Percentiles rank a stretch among this genome's conserved stretches.
Evolutionary conservation across 1,284 basidiomycete species (phyloP).

Genomic region (Leccinum insolens): DNA sequence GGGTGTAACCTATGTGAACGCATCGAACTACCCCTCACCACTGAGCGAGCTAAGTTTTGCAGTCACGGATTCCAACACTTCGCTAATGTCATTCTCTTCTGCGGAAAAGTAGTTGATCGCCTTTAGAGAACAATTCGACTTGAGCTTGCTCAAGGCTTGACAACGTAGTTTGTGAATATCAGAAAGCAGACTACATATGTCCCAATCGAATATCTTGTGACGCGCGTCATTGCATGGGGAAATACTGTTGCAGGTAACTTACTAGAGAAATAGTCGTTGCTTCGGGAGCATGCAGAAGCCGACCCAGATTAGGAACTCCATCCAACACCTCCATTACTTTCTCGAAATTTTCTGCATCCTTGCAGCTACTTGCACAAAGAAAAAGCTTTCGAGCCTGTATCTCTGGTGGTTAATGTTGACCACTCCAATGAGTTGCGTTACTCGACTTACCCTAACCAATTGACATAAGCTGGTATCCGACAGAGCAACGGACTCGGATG

Average conservation of each 20-base stretch:
- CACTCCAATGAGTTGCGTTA: not conserved
- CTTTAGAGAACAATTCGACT: not conserved
- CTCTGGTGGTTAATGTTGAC: not conserved
- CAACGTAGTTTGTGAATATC: conserved; percentile 15
- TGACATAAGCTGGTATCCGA: not conserved
- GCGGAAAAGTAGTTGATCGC: not conserved
- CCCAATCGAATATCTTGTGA: conserved; percentile 15
- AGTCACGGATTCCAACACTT: no score
- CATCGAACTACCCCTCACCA: no score
- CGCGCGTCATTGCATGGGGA: not conserved
- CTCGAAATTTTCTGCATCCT: not conserved
- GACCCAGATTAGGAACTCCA: conserved; percentile 1
- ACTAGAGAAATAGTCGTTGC: conserved; percentile 1
- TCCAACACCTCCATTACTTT: not conserved
- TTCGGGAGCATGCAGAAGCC: conserved; percentile 9
- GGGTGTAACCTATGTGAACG: no score
- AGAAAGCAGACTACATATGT: not conserved
- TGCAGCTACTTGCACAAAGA: not conserved
- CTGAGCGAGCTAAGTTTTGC: no score
- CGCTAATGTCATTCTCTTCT: no score
- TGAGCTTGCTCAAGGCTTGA: not conserved
- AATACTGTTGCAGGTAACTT: not conserved
- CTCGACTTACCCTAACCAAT: not conserved
- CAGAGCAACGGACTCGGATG: not conserved
- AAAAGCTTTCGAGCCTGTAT: conserved; percentile 1